These are phyloP conservation scores for Fusarium transvaalense DNA, from an alignment of 2,329 filamentous ascomycete species.

Conservation along the genomic window DNA sequence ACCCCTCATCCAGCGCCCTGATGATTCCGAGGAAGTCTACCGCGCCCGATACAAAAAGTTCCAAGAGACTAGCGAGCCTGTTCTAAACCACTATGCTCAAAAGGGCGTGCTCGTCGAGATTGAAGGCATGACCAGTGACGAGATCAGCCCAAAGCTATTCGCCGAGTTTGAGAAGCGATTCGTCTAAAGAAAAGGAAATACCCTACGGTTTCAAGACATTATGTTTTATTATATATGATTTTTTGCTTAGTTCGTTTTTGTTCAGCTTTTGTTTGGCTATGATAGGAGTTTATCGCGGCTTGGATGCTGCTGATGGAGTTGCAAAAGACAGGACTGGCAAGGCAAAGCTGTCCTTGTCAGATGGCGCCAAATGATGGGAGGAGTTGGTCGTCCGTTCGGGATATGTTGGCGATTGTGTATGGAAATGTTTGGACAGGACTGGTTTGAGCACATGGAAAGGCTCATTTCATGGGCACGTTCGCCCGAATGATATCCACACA, in stretches of 20 bases:
- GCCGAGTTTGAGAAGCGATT: constrained; percentile 86
- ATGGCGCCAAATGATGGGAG: constrained; percentile 26
- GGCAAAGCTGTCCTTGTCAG: constrained; percentile 14
- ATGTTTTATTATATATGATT: constrained; percentile 23
- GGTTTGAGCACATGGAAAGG: constrained; percentile 16
- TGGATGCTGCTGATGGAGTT: constrained; percentile 43
- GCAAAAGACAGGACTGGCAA: constrained; percentile 29
- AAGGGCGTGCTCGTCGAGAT: constrained; percentile 89
- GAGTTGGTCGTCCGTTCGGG: constrained; percentile 19
- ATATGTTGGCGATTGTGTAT: constrained; percentile 27
- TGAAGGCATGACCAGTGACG: constrained; percentile 89
- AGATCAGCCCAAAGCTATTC: constrained; percentile 92
- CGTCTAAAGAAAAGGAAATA: constrained; percentile 43
- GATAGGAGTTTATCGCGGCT: constrained; percentile 45
- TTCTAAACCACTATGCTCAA: constrained; percentile 89
- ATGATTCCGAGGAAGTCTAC: constrained; percentile 91
- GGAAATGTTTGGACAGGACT: not conserved
- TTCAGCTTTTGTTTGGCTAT: constrained; percentile 18
- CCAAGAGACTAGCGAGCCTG: constrained; percentile 83
- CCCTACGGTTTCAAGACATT: constrained; percentile 23
- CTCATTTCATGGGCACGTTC: constrained; percentile 3
- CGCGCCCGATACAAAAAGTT: constrained; percentile 84
- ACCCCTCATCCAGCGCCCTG: constrained; percentile 80
- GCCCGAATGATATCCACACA: constrained; percentile 31
- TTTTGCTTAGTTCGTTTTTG: constrained; percentile 23